Evolutionary conservation across 2,329 filamentous ascomycete genomes (phyloP), one percentile per base, ranked within the genome.

Genomic region (Fusarium liriodendri): DNA sequence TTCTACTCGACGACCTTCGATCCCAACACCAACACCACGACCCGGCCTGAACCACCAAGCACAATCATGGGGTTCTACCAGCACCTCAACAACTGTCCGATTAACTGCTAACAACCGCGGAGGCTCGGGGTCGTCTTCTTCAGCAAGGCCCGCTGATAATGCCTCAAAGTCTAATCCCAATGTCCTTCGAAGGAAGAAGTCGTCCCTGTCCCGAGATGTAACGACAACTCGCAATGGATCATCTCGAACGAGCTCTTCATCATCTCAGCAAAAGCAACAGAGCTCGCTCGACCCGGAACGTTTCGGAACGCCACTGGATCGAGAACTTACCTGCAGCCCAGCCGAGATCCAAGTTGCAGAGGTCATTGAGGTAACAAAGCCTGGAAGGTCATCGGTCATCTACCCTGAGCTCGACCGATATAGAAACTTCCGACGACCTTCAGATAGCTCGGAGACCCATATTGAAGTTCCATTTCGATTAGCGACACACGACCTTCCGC

Each of bases 371-470:
- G 74, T 83, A 37, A 80, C 82, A 37, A 83, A 80, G 47, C 77
- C 82, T 27, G 77, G 81, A 8, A 85, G 85, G 25, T 81, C 85
- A 8, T 83, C 86, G 42, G 85, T 84, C 14, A 86, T 89, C 64
- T 89, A 89, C 71, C 90, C 90, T 2, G 90, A 92, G 73, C 80
- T 92, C 20, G 90, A 92, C 78, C 86, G 90, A 35, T 92, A 92
- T 77, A 85, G 89, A 72, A 83, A 87, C 64, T 79, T 86, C 59
- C 81, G 84, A 60, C 82, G 83, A 6, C 84, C 83, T 1, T 77
- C 79, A 14, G 76, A 78, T n/a, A 78, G 80, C n/a, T 76, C 73
- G 72, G 82, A 74, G 79, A 79, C 61, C 71, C 82, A 73, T 35
- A 79, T 85, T 47, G 88, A 89, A 55, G 78, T 88, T 20, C 88